phyloP scores from a whole-genome alignment of 2,329 filamentous ascomycete genomes.

The Metarhizium humberi region DNA sequence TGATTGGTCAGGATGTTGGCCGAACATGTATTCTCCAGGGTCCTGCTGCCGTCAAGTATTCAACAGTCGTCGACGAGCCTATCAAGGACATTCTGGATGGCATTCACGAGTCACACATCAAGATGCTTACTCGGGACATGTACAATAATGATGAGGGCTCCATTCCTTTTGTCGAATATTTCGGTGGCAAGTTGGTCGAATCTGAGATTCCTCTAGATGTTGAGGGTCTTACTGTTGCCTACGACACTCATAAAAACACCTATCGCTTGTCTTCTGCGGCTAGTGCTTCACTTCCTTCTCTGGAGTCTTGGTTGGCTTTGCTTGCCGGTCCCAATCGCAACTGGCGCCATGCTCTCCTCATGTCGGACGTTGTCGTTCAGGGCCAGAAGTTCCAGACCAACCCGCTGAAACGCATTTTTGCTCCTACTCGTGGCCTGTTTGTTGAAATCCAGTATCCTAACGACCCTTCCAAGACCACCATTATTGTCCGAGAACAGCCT shows the following conservation, averaged over 20 bases:
- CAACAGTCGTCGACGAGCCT: slow-evolving; percentile 82
- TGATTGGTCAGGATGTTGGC: slow-evolving; percentile 91
- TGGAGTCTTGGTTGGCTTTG: slow-evolving; percentile 79
- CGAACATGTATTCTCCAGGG: slow-evolving; percentile 95
- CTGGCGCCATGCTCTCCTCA: slow-evolving; percentile 92
- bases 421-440: slow-evolving; percentile 74
- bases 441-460: slow-evolving; percentile 82
- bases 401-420: slow-evolving; percentile 84
- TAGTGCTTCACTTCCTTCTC: slow-evolving; percentile 62
- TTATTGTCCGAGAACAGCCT: slow-evolving; percentile 79
- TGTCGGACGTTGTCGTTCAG: slow-evolving; percentile 87
- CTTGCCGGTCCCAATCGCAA: slow-evolving; percentile 79
- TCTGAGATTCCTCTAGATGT: slow-evolving; percentile 64
- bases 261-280: slow-evolving; percentile 76
- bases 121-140: slow-evolving; percentile 65
- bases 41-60: slow-evolving; percentile 85
- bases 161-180: slow-evolving; percentile 87
- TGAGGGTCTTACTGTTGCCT: slow-evolving; percentile 76
- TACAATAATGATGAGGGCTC: slow-evolving; percentile 65
- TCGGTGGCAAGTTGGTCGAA: slow-evolving; percentile 78
- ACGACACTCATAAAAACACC: slow-evolving; percentile 68
- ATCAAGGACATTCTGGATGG: slow-evolving; percentile 90
- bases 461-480: slow-evolving; percentile 72
- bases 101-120: slow-evolving; percentile 83
- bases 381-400: slow-evolving; percentile 97